Percentiles rank a stretch among this genome's conserved stretches.
phyloP scores from a whole-genome alignment of 139 green algal genomes.

The Edaphochlamys debaryana region DNA sequence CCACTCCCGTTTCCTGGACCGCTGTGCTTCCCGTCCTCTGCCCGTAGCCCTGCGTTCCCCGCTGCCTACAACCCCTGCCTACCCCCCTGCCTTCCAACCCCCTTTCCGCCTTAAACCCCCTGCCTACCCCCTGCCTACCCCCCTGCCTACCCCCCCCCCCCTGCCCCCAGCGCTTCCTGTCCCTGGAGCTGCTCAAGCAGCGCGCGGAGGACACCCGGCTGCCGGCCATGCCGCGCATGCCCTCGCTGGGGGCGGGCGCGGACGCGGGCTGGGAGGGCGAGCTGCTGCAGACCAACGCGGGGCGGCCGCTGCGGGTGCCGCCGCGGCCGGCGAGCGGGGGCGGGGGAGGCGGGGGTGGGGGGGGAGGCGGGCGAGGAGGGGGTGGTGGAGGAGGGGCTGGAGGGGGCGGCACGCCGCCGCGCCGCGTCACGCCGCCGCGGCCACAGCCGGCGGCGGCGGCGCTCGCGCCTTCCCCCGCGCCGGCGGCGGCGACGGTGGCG shows the following conservation, averaged over 20 bases:
- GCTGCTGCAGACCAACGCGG: conserved; percentile 27
- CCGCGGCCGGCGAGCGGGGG: background rate
- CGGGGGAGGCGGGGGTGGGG: background rate
- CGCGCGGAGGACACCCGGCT: conserved; percentile 23
- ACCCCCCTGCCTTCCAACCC: no score
- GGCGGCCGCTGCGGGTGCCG: conserved; percentile 25
- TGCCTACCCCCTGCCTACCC: no score
- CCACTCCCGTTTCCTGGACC: no score
- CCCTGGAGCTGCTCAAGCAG: conserved; percentile 36
- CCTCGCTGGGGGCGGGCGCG: background rate
- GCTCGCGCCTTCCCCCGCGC: no score
- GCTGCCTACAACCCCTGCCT: no score
- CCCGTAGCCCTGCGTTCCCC: no score
- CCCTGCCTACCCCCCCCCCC: no score
- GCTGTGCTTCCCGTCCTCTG: no score
- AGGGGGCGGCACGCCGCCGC: background rate
- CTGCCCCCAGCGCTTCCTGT: conserved; percentile 27
- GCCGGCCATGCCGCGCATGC: background rate
- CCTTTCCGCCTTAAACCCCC: no score
- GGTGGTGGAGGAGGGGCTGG: no score
- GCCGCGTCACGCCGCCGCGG: conserved; percentile 8
- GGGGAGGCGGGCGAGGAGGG: background rate
- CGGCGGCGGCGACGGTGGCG: no score
- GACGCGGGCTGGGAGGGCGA: no score
- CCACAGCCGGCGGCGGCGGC: background rate